phyloP scores from a whole-genome alignment of 345 rosid genomes.

The Pistacia integerrima region DNA sequence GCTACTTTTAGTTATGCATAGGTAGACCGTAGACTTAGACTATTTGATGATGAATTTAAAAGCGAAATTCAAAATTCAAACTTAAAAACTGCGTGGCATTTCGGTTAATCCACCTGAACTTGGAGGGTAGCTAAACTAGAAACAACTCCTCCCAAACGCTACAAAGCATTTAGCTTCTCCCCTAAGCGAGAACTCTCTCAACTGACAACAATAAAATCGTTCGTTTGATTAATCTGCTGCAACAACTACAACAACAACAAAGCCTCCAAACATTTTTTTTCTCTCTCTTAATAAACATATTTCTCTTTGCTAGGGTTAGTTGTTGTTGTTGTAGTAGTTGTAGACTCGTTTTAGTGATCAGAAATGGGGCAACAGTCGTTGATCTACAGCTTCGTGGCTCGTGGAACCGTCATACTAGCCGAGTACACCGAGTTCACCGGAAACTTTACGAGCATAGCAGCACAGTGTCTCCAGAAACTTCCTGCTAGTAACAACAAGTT shows the following conservation, averaged over 20 bases:
- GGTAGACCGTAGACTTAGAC: too few species aligned
- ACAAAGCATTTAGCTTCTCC: conserved; percentile 18
- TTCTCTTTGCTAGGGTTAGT: conserved; percentile 9
- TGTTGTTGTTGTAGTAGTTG: conserved; percentile 1
- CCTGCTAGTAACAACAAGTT: conserved; percentile 61
- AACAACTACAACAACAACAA: not conserved
- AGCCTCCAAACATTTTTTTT: not conserved
- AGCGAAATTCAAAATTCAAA: conserved; percentile 16
- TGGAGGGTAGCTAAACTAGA: conserved; percentile 22
- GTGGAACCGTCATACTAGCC: conserved; percentile 53
- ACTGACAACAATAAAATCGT: not conserved
- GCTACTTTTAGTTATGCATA: too few species aligned
- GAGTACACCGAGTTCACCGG: conserved; percentile 63
- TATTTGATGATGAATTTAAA: too few species aligned
- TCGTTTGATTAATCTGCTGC: conserved; percentile 2
- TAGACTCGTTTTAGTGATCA: not conserved
- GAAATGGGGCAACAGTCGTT: conserved; percentile 58
- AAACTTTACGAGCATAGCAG: conserved; percentile 62
- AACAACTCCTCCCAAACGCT: not conserved
- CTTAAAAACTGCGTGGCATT: conserved; percentile 34
- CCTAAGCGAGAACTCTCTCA: conserved; percentile 23
- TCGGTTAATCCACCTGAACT: conserved; percentile 28
- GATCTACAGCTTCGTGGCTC: conserved; percentile 65
- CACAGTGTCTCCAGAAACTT: conserved; percentile 66
- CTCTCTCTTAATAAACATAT: not conserved